Evolutionary conservation across 768 basidiomycete species (phyloP).

Genomic region (Macrolepiota fuliginosa): DNA sequence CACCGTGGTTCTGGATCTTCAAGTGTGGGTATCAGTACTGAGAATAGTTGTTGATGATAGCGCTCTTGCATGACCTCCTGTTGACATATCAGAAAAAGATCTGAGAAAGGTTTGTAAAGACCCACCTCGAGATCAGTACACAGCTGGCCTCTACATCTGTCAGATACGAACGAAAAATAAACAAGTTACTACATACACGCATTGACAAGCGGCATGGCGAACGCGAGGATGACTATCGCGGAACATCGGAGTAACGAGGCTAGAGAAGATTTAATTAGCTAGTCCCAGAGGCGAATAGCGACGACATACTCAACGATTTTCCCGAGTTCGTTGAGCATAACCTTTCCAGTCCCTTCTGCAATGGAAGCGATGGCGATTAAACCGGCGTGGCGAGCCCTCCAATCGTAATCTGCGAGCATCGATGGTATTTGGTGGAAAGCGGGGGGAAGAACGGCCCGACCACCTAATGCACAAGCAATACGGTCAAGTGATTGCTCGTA

Average conservation of each 20-base stretch:
- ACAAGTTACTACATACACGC: constrained; percentile 54
- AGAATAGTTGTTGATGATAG: constrained; percentile 67
- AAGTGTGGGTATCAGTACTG: constrained; percentile 67
- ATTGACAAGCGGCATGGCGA: constrained; percentile 79
- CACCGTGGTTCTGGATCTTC: constrained; percentile 75
- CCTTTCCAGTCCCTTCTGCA: constrained; percentile 79
- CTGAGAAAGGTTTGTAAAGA: not conserved
- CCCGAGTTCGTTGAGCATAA: constrained; percentile 78
- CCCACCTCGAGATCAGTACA: constrained; percentile 85
- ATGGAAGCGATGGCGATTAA: constrained; percentile 86
- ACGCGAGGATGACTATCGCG: constrained; percentile 77
- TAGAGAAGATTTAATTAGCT: constrained; percentile 22
- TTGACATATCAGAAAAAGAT: not conserved
- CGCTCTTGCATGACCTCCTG: constrained; percentile 75
- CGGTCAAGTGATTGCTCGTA: constrained; percentile 86
- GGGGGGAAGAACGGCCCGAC: constrained; percentile 69
- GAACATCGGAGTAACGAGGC: constrained; percentile 77
- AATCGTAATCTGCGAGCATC: constrained; percentile 80
- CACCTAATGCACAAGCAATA: constrained; percentile 77
- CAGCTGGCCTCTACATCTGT: constrained; percentile 65
- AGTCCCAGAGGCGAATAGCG: not conserved
- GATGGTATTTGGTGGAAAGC: constrained; percentile 82
- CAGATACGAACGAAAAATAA: constrained; percentile 1
- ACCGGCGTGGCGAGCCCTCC: constrained; percentile 83
- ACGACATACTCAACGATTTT: constrained; percentile 74